Percentiles rank a stretch among this genome's conserved stretches.
These are phyloP conservation scores for Takashimella tepidaria DNA, from an alignment of 1,284 basidiomycete species.

Conservation along the genomic window DNA sequence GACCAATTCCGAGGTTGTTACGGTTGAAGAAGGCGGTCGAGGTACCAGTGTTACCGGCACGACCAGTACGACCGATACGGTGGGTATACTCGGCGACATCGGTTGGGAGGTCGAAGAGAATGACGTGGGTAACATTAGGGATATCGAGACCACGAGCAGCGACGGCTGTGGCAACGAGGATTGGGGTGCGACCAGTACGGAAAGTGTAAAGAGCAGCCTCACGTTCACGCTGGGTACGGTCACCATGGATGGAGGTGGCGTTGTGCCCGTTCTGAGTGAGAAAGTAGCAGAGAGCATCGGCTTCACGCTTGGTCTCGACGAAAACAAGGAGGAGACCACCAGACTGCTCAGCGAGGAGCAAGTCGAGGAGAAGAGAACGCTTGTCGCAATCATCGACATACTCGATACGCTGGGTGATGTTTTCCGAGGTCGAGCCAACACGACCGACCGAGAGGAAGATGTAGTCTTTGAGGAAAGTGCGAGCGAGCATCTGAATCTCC, in stretches of 20 bases:
- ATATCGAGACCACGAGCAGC: slow-evolving; percentile 99
- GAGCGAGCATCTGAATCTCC: slow-evolving; percentile 96
- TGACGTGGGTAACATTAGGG: slow-evolving; percentile 97
- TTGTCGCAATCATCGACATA: slow-evolving; percentile 98
- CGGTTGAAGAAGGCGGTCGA: slow-evolving; percentile 94
- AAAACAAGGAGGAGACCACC: slow-evolving; percentile 90
- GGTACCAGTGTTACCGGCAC: slow-evolving; percentile 97
- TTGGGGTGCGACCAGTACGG: slow-evolving; percentile 87
- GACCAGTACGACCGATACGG: slow-evolving; percentile 97
- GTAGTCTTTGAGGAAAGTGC: slow-evolving; percentile 90
- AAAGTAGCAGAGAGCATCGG: slow-evolving; percentile 96
- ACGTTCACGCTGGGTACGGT: slow-evolving; percentile 95
- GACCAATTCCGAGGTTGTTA: slow-evolving; percentile 84
- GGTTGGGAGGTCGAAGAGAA: slow-evolving; percentile 91
- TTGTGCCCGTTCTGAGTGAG: slow-evolving; percentile 76
- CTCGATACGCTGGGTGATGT: slow-evolving; percentile 98
- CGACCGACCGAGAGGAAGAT: slow-evolving; percentile 98
- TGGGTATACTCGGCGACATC: slow-evolving; percentile 99
- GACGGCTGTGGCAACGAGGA: slow-evolving; percentile 96
- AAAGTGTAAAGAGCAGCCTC: slow-evolving; percentile 94
- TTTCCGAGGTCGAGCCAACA: slow-evolving; percentile 97
- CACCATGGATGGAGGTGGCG: slow-evolving; percentile 96
- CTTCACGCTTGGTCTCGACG: slow-evolving; percentile 99
- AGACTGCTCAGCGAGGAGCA: slow-evolving; percentile 72
- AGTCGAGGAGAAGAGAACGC: slow-evolving; percentile 90